Conservation (phyloP, 2,329 filamentous ascomycete species). For the Blumeria graminis region DNA sequence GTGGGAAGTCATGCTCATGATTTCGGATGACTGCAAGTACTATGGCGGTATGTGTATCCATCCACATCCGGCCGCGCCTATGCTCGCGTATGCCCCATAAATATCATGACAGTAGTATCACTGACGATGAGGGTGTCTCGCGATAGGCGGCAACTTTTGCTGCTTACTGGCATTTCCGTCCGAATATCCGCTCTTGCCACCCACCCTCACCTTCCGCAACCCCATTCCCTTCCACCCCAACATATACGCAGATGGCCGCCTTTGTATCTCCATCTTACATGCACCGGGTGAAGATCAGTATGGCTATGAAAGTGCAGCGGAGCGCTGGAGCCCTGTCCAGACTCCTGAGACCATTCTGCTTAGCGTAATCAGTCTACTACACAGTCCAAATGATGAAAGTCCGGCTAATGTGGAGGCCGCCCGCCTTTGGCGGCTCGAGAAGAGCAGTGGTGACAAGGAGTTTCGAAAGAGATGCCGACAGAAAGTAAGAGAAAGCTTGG, state of each 20-base stretch:
- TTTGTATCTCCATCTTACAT: constrained; percentile 95
- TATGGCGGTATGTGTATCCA: constrained; percentile 32
- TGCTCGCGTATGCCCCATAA: background rate
- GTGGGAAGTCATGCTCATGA: constrained; percentile 99
- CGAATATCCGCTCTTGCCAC: constrained; percentile 70
- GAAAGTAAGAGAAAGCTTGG: constrained; percentile 61
- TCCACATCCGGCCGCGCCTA: background rate
- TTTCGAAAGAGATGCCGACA: constrained; percentile 58
- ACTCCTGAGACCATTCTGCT: constrained; percentile 85
- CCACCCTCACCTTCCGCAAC: constrained; percentile 63
- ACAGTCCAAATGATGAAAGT: constrained; percentile 68
- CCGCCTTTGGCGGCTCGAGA: constrained; percentile 61
- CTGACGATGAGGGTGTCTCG: too few relatives aligned
- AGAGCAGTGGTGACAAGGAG: constrained; percentile 32
- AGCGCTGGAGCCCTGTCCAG: constrained; percentile 89
- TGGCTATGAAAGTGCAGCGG: constrained; percentile 72
- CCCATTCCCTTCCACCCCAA: constrained; percentile 86
- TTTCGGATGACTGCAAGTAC: constrained; percentile 62
- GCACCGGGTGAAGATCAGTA: constrained; percentile 83
- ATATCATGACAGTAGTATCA: too few relatives aligned
- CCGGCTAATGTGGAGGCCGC: constrained; percentile 49
- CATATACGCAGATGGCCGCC: constrained; percentile 64
- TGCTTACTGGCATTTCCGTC: constrained; percentile 62
- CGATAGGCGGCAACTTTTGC: constrained; percentile 69
- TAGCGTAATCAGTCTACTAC: constrained; percentile 76